Evolutionary conservation across 257 asterid genomes (phyloP).

Genomic region (Solanum chiquidenum): DNA sequence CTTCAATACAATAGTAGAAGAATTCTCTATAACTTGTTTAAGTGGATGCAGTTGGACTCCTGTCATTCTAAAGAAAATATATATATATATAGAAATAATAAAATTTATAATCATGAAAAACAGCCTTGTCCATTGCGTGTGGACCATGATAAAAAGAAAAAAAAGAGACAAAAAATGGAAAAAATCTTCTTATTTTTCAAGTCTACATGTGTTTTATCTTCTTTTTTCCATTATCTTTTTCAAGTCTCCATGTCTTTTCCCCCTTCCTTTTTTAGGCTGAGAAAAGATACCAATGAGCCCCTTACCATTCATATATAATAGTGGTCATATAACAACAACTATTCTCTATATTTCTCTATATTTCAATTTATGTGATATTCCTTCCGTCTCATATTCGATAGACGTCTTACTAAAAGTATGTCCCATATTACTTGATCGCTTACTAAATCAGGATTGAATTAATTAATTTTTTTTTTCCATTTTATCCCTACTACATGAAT

Average conservation of each 20-base stretch:
- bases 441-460: too few species aligned
- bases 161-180: neutral
- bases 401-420: neutral
- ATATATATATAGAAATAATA: neutral
- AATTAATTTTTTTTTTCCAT: neutral
- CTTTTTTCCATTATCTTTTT: neutral
- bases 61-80: neutral
- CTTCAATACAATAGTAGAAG: neutral
- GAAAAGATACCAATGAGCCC: neutral
- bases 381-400: too few species aligned
- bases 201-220: neutral
- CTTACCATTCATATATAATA: neutral
- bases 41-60: conserved; percentile 1
- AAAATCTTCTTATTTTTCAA: neutral
- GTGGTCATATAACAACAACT: neutral
- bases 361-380: neutral
- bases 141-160: conserved; percentile 5
- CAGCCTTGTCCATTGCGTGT: conserved; percentile 11
- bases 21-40: neutral
- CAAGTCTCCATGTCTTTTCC: neutral
- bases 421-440: neutral
- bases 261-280: neutral
- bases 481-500: neutral
- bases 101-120: neutral
- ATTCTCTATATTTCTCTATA: neutral